Evolutionary conservation across 495 filamentous ascomycete genomes (phyloP).

Genomic region (Aspergillus haitiensis): DNA sequence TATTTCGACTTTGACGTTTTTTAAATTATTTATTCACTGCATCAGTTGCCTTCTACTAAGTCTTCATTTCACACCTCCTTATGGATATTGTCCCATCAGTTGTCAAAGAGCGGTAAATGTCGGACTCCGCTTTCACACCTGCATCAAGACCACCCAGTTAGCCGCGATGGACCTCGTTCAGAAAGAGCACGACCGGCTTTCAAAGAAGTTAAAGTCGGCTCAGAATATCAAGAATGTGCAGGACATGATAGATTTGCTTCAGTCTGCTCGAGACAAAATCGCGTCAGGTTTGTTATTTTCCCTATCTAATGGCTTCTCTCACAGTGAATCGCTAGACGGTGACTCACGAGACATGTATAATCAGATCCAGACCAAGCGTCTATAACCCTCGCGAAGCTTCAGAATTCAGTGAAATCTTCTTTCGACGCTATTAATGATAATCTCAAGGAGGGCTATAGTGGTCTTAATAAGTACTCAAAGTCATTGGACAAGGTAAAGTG

Average conservation of each 20-base stretch:
- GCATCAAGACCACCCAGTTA: constrained; percentile 14
- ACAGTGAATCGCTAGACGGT: neutral
- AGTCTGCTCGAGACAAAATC: constrained; percentile 67
- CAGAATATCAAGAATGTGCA: constrained; percentile 75
- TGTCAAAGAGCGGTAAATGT: constrained; percentile 30
- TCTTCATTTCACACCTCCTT: constrained; percentile 5
- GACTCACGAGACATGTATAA: constrained; percentile 22
- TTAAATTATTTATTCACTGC: neutral
- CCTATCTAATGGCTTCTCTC: constrained; percentile 3
- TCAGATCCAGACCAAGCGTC: constrained; percentile 68
- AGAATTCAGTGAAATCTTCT: constrained; percentile 74
- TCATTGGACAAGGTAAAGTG: constrained; percentile 71
- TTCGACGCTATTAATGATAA: constrained; percentile 77
- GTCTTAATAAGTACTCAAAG: constrained; percentile 78
- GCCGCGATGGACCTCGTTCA: constrained; percentile 68
- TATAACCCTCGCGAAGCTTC: constrained; percentile 74
- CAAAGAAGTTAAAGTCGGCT: constrained; percentile 65
- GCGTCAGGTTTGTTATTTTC: constrained; percentile 54
- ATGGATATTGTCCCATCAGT: constrained; percentile 22
- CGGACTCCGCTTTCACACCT: constrained; percentile 22
- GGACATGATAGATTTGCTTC: constrained; percentile 72
- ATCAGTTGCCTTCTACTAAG: neutral
- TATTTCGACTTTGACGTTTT: neutral
- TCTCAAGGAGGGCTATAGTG: constrained; percentile 75
- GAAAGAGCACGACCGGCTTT: constrained; percentile 70